These are phyloP conservation scores for Fusarium humuli DNA, from an alignment of 2,329 filamentous ascomycete genomes.

Conservation along the genomic window DNA sequence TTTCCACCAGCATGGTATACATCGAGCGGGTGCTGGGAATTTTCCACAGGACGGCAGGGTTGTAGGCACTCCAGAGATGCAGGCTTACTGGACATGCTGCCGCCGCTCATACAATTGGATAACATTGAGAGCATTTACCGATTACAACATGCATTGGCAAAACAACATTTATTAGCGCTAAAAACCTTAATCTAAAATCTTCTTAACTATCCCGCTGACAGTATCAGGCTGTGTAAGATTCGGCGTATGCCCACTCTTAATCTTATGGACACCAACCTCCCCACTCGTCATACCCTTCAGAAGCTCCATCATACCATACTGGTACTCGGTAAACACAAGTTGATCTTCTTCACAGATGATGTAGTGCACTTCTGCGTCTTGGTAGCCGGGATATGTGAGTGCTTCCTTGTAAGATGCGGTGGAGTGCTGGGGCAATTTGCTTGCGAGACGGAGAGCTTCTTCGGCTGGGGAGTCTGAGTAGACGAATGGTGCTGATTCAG, in stretches of 20 bases:
- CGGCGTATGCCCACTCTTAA: slow-evolving; percentile 9
- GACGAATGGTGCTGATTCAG: not conserved
- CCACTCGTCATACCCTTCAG: not conserved
- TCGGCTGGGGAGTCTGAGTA: slow-evolving; percentile 15
- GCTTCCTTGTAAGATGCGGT: slow-evolving; percentile 18
- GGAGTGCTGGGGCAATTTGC: slow-evolving; percentile 12
- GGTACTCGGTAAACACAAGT: not conserved
- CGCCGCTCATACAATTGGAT: too few relatives aligned
- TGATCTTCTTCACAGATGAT: slow-evolving; percentile 14
- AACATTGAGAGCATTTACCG: too few relatives aligned
- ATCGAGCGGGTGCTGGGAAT: too few relatives aligned
- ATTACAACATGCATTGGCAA: too few relatives aligned
- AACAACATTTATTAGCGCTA: too few relatives aligned
- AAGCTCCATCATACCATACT: slow-evolving; percentile 9
- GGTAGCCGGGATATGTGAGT: slow-evolving; percentile 21
- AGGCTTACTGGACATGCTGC: too few relatives aligned
- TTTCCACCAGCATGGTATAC: not conserved
- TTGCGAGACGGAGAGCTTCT: not conserved
- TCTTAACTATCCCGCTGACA: not conserved
- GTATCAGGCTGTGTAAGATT: slow-evolving; percentile 1
- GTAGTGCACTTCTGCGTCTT: slow-evolving; percentile 16
- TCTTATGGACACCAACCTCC: not conserved
- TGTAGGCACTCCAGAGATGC: too few relatives aligned
- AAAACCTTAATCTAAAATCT: not conserved
- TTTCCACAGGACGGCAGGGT: too few relatives aligned